These are phyloP conservation scores for Lactarius sp. DNA, from an alignment of 768 basidiomycete genomes.

Conservation along the genomic window DNA sequence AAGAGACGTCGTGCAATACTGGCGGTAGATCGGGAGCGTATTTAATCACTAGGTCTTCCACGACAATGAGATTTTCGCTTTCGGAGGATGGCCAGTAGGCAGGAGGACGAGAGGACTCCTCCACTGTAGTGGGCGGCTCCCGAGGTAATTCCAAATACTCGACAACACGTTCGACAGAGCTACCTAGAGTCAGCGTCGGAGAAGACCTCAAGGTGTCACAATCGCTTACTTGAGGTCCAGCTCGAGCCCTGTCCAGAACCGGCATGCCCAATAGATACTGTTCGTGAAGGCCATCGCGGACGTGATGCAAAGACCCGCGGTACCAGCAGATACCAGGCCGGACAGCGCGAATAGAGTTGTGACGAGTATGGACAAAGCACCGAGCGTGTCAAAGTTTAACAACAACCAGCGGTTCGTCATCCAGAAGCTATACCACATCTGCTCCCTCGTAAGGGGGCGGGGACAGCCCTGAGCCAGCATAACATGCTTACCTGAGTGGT, in stretches of 20 bases:
- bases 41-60: slow-evolving; percentile 73
- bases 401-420: slow-evolving; percentile 87
- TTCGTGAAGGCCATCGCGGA: slow-evolving; percentile 61
- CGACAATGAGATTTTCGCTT: slow-evolving; percentile 53
- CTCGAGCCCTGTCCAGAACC: slow-evolving; percentile 54
- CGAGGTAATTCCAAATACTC: slow-evolving; percentile 90
- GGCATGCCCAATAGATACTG: slow-evolving; percentile 48
- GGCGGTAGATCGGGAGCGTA: slow-evolving; percentile 83
- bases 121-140: slow-evolving; percentile 74
- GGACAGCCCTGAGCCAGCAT: not conserved
- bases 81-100: slow-evolving; percentile 90
- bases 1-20: slow-evolving; percentile 72
- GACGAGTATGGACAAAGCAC: slow-evolving; percentile 64
- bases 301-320: slow-evolving; percentile 71
- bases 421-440: slow-evolving; percentile 89
- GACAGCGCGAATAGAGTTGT: slow-evolving; percentile 76
- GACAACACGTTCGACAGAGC: slow-evolving; percentile 85
- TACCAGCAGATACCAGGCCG: slow-evolving; percentile 51
- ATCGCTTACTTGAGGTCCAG: slow-evolving; percentile 65
- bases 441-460: not conserved
- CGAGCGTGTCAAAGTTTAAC: slow-evolving; percentile 75
- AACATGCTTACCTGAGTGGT: slow-evolving; percentile 58
- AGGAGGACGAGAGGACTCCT: slow-evolving; percentile 71
- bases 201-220: slow-evolving; percentile 1
- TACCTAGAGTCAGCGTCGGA: slow-evolving; percentile 29